These are phyloP conservation scores for Chaetomiaceae sp. DNA, from an alignment of 2,329 filamentous ascomycete species.

Conservation along the genomic window DNA sequence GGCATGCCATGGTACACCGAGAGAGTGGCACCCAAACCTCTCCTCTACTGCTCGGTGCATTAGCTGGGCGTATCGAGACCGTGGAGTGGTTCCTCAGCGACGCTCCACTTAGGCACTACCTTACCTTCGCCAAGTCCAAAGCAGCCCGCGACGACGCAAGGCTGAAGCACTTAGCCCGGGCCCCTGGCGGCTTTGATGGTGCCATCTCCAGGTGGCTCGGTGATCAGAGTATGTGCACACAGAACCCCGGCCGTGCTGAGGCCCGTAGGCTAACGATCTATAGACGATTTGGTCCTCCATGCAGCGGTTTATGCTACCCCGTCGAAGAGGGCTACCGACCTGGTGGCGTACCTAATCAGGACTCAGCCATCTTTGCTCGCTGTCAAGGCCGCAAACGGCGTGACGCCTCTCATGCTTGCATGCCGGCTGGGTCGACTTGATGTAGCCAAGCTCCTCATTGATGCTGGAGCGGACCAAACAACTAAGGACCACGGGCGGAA, in stretches of 20 bases:
- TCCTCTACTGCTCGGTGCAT: constrained; percentile 55
- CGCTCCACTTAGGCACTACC: constrained; percentile 59
- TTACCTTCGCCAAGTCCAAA: constrained; percentile 58
- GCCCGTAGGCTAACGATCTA: constrained; percentile 14
- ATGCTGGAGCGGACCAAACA: constrained; percentile 63
- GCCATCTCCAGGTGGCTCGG: constrained; percentile 57
- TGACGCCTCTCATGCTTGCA: constrained; percentile 65
- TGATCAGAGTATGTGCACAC: constrained; percentile 44
- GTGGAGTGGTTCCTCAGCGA: constrained; percentile 75
- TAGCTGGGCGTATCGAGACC: constrained; percentile 53
- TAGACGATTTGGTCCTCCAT: constrained; percentile 60
- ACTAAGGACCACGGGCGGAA: constrained; percentile 52
- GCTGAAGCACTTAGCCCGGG: constrained; percentile 54
- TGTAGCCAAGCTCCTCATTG: constrained; percentile 55
- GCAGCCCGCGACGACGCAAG: constrained; percentile 54
- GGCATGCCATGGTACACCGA: constrained; percentile 40
- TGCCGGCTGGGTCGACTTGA: constrained; percentile 49
- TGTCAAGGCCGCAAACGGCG: constrained; percentile 49
- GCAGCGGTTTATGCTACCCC: constrained; percentile 49
- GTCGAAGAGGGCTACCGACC: constrained; percentile 37
- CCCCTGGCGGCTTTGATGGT: constrained; percentile 56
- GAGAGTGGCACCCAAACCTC: constrained; percentile 41
- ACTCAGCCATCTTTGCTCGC: constrained; percentile 56
- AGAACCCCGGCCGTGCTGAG: not conserved
- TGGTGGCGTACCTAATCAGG: constrained; percentile 62